These are phyloP conservation scores for Neospora caninum DNA, from an alignment of 169 alveolate species.

Conservation along the genomic window DNA sequence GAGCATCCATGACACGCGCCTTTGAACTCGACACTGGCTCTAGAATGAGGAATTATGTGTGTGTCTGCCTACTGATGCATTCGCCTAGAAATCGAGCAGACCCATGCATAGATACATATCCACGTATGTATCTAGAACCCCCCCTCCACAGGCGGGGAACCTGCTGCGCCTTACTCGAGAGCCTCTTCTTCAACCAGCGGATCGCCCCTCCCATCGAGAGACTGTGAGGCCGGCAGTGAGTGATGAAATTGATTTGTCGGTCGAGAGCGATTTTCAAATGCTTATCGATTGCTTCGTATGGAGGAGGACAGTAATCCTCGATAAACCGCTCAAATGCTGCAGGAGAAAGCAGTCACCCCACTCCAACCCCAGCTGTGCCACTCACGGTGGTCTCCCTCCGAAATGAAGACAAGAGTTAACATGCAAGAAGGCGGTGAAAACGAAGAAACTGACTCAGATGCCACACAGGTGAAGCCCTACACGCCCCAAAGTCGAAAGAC, in stretches of 20 bases:
- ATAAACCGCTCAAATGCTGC: slow-evolving; percentile 58
- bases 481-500: too few relatives aligned
- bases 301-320: slow-evolving; percentile 53
- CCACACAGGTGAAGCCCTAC: too few relatives aligned
- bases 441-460: too few relatives aligned
- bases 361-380: background rate
- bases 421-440: too few relatives aligned
- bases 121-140: background rate
- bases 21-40: too few relatives aligned
- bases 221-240: slow-evolving; percentile 60
- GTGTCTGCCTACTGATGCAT: too few relatives aligned
- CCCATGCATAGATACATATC: background rate
- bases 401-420: background rate
- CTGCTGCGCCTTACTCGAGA: slow-evolving; percentile 3
- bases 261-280: slow-evolving; percentile 46
- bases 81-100: too few relatives aligned
- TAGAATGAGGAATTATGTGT: too few relatives aligned
- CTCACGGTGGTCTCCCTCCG: background rate
- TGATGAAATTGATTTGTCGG: slow-evolving; percentile 52
- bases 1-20: too few relatives aligned
- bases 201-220: slow-evolving; percentile 54
- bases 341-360: background rate
- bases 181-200: slow-evolving; percentile 47
- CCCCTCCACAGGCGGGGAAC: background rate
- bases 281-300: slow-evolving; percentile 43